A percentile compares a stretch with the other conserved stretches of the same genome.
These are phyloP conservation scores for Spiraea crenata DNA, from an alignment of 331 rosid genomes.

Conservation along the genomic window DNA sequence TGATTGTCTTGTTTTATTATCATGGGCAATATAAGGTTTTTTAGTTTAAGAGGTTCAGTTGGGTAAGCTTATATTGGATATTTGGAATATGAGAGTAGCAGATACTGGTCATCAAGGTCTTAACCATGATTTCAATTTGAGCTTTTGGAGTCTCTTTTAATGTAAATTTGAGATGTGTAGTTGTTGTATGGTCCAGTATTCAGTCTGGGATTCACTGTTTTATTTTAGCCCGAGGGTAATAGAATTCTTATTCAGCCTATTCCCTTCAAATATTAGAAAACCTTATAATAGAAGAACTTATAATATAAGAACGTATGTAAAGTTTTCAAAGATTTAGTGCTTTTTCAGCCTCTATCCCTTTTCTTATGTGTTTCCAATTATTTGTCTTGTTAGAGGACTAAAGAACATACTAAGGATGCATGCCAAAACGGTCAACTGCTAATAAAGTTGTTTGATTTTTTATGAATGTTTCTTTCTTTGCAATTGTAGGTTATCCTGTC, in stretches of 20 bases:
- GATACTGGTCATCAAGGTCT: too few relatives aligned
- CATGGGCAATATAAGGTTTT: too few relatives aligned
- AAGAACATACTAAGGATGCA: slow-evolving; percentile 80
- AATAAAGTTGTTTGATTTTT: slow-evolving; percentile 33
- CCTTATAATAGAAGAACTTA: neutral
- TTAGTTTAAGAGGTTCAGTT: too few relatives aligned
- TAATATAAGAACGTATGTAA: too few relatives aligned
- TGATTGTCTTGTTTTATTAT: too few relatives aligned
- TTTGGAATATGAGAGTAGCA: too few relatives aligned
- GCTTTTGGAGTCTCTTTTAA: neutral
- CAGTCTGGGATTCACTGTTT: neutral
- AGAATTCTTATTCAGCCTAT: neutral
- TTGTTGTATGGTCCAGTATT: neutral
- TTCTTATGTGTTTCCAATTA: slow-evolving; percentile 14
- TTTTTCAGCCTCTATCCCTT: neutral
- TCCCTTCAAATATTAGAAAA: neutral
- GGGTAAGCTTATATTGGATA: too few relatives aligned
- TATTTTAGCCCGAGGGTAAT: neutral
- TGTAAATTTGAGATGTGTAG: neutral
- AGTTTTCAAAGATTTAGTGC: neutral
- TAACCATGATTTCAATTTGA: too few relatives aligned
- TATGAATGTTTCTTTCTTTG: neutral
- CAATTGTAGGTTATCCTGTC: neutral
- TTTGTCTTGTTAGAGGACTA: slow-evolving; percentile 69
- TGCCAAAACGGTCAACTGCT: slow-evolving; percentile 71